Evolutionary conservation across 768 basidiomycete species (phyloP), one percentile per base, ranked within the genome.

Genomic region (Hemileccinum impolitum): DNA sequence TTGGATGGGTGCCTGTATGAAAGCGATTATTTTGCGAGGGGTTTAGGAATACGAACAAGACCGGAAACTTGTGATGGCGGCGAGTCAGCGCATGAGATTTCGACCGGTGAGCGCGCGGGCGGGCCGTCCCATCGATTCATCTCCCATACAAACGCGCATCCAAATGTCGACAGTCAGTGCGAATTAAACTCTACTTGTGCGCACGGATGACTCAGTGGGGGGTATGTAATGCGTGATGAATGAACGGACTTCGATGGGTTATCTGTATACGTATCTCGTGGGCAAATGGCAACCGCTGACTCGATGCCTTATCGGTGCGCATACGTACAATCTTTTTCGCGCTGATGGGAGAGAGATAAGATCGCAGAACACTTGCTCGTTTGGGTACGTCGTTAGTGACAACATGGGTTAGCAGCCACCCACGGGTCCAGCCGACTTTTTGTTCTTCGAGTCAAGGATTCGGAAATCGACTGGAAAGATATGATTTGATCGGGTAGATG

Each of bases 261-360:
- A 58, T 49, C 41, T n/a, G n/a, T 28, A 28, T 28, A 28, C 28
- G 11, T 30, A 30, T 30, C 28, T 30, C 28, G 28, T 12, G 28
- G 28, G 28, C 28, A 12, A n/a, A 30, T 30, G 7, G 28, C 28
- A 30, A 49, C 28, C 44, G n/a, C n/a, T 58, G 62, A 58, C 52
- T 49, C 47, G 26, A 60, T 49, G 28, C 35, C 51, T 52, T 56
- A 61, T 62, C 57, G 28, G 28, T 30, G 28, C 28, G 11, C 28
- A 30, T 30, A 30, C 28, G 28, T 30, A 30, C 23, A 23, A 23
- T 3, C 6, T 23, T 23, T 23, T n/a, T n/a, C 9, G 26, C 26
- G 5, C 9, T 4, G 26, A 28, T 28, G 26, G 26, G 9, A 30
- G 11, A 30, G 28, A 36, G 39, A 47, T 34, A 15, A 32, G 26